phyloP scores from a whole-genome alignment of 345 rosid genomes.

The Abelmoschus esculentus region DNA sequence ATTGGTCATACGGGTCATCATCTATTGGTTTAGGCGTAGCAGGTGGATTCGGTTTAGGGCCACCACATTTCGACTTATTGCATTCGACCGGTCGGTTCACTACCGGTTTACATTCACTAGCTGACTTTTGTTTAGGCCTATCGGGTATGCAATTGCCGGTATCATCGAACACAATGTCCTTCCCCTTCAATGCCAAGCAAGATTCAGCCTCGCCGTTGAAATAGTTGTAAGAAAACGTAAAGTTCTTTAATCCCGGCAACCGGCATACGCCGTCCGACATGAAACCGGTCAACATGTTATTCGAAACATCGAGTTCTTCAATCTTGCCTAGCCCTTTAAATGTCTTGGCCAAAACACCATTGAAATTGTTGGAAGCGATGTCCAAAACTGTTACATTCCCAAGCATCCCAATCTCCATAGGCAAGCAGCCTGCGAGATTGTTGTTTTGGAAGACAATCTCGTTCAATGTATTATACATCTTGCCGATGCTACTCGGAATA shows the following conservation, averaged over 20 bases:
- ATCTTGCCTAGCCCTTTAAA: conserved; percentile 25
- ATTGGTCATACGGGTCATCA: background rate
- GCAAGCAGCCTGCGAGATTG: conserved; percentile 57
- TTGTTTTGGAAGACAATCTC: conserved; percentile 56
- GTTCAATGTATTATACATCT: conserved; percentile 44
- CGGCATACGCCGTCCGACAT: conserved; percentile 46
- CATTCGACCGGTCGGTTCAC: conserved; percentile 46
- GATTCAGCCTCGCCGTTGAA: conserved; percentile 41
- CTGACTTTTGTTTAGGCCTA: conserved; percentile 38
- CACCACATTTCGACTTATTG: conserved; percentile 33
- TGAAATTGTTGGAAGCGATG: conserved; percentile 36
- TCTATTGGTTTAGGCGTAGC: background rate
- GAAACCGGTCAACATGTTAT: conserved; percentile 51
- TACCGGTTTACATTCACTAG: conserved; percentile 30
- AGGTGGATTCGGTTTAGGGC: background rate
- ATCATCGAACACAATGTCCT: conserved; percentile 36
- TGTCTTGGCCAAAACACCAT: conserved; percentile 32
- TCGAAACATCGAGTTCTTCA: conserved; percentile 33
- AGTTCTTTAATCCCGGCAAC: conserved; percentile 43
- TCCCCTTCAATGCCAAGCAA: conserved; percentile 31
- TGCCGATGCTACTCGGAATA: conserved; percentile 55
- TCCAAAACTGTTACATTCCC: conserved; percentile 49
- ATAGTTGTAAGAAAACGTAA: conserved; percentile 50
- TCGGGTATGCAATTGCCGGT: conserved; percentile 36
- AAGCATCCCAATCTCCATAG: conserved; percentile 48